These are phyloP conservation scores for Chloris gayana DNA, from an alignment of 176 grass and related monocot genomes.

Conservation along the genomic window DNA sequence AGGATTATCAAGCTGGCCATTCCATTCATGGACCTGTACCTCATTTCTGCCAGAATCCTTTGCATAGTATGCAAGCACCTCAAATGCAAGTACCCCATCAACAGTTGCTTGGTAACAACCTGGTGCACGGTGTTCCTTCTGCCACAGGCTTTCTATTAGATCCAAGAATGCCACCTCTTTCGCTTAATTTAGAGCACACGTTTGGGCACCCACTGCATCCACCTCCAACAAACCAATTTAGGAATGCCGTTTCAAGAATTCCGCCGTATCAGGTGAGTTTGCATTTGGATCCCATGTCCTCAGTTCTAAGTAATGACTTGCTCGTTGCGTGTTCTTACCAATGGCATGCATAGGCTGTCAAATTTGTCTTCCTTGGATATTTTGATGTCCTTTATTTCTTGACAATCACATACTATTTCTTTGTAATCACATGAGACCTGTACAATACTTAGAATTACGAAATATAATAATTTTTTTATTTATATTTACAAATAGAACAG, in stretches of 20 bases:
- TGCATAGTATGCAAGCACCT: constrained; percentile 51
- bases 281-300: constrained; percentile 13
- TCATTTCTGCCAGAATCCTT: constrained; percentile 47
- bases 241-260: constrained; percentile 39
- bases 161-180: constrained; percentile 47
- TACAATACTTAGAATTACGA: constrained; percentile 25
- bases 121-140: constrained; percentile 43
- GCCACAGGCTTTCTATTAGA: constrained; percentile 35
- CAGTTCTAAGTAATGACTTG: neutral
- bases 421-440: neutral
- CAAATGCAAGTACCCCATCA: constrained; percentile 45
- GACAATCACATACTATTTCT: neutral
- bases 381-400: constrained; percentile 2
- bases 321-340: constrained; percentile 12
- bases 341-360: constrained; percentile 22
- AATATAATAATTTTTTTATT: constrained; percentile 11
- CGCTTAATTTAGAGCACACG: constrained; percentile 40
- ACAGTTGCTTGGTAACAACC: constrained; percentile 38
- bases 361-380: constrained; percentile 16
- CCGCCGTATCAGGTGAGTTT: constrained; percentile 54
- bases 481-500: neutral
- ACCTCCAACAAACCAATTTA: constrained; percentile 36
- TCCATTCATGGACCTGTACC: constrained; percentile 34
- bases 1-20: constrained; percentile 43
- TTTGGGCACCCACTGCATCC: constrained; percentile 42